Conservation (phyloP, 1,139 yeast genomes). For the Yamadazyma friedrichii region DNA sequence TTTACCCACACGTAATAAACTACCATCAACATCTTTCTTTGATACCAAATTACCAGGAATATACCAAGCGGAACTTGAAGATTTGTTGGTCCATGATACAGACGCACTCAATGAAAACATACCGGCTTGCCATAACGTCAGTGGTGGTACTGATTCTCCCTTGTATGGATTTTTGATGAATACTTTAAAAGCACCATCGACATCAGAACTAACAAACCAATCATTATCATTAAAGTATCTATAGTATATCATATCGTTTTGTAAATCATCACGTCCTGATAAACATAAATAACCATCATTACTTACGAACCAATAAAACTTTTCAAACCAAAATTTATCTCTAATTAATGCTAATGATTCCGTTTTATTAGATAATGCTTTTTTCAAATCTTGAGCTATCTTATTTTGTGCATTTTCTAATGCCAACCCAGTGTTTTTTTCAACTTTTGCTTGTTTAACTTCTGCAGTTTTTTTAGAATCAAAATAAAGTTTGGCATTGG, state of each 20-base stretch:
- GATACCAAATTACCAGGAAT: constrained; percentile 64
- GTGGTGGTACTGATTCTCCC: constrained; percentile 69
- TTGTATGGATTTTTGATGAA: constrained; percentile 74
- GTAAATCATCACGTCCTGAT: constrained; percentile 84
- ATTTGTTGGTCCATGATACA: constrained; percentile 86
- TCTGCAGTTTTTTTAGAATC: constrained; percentile 75
- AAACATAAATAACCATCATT: constrained; percentile 85
- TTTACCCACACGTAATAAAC: constrained; percentile 62
- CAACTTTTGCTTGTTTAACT: constrained; percentile 78
- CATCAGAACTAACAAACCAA: constrained; percentile 69
- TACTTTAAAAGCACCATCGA: constrained; percentile 72
- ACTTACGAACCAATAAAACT: constrained; percentile 88
- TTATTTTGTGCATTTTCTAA: constrained; percentile 81
- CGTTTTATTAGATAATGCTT: constrained; percentile 61
- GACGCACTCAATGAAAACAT: constrained; percentile 78
- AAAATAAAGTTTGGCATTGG: constrained; percentile 87
- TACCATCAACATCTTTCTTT: constrained; percentile 65
- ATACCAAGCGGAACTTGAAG: constrained; percentile 83
- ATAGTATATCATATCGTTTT: constrained; percentile 79
- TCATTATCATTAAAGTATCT: constrained; percentile 76
- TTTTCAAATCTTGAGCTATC: constrained; percentile 69
- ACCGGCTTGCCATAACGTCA: constrained; percentile 89
- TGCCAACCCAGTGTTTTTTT: constrained; percentile 74
- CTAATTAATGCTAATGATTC: constrained; percentile 66
- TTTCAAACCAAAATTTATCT: constrained; percentile 87